These are phyloP conservation scores for Pinus albicaulis DNA, from an alignment of 75 land plant genomes.

Conservation along the genomic window DNA sequence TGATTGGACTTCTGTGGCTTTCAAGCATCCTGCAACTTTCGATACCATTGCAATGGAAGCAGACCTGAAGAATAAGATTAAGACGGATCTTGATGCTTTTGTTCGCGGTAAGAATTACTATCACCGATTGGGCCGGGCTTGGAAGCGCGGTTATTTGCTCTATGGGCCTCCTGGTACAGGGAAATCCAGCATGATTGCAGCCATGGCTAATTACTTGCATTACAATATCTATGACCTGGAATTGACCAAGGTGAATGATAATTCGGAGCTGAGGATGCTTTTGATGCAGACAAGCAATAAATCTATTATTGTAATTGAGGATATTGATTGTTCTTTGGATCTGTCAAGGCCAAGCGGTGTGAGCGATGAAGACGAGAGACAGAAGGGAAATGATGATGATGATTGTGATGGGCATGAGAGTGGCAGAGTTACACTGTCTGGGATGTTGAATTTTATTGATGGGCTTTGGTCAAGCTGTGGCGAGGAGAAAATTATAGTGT, in stretches of 20 bases:
- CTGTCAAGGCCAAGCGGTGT: conserved; percentile 1
- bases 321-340: conserved; percentile 40
- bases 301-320: conserved; percentile 55
- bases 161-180: conserved; percentile 87
- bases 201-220: conserved; percentile 61
- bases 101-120: conserved; percentile 57
- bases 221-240: conserved; percentile 84
- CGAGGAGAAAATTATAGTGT: conserved; percentile 23
- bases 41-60: conserved; percentile 60
- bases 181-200: conserved; percentile 79
- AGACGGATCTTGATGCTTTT: conserved; percentile 57
- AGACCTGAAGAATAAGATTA: conserved; percentile 40
- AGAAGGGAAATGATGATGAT: conserved; percentile 12
- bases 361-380: background rate
- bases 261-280: conserved; percentile 30
- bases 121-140: conserved; percentile 65
- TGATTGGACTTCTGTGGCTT: conserved; percentile 57
- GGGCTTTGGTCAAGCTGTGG: conserved; percentile 55
- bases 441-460: conserved; percentile 65
- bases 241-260: conserved; percentile 32
- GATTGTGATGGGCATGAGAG: conserved; percentile 13
- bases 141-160: conserved; percentile 85
- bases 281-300: conserved; percentile 26
- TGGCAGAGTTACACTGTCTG: conserved; percentile 37
- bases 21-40: conserved; percentile 66